Percentiles rank a stretch among this genome's conserved stretches.
Evolutionary conservation across 306 rosid genomes (phyloP).

Genomic region (Citrullus amarus): DNA sequence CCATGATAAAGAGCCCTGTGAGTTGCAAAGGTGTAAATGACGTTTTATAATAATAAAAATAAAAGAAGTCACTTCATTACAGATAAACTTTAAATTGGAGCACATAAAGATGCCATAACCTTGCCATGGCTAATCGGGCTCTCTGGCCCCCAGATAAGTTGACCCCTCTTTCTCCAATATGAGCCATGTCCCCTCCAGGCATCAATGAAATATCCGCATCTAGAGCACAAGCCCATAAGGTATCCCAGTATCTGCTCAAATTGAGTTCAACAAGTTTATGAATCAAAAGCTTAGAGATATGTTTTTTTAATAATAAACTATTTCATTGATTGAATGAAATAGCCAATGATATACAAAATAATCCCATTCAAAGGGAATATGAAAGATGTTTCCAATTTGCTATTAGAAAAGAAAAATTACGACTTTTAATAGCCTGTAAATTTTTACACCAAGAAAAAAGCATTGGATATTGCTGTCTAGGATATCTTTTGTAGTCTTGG

Average conservation of each 20-base stretch:
- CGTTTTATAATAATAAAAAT: constrained; percentile 4
- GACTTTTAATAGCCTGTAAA: no score
- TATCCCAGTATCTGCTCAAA: constrained; percentile 56
- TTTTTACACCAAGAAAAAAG: no score
- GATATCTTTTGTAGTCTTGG: no score
- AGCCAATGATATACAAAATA: no score
- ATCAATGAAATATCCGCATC: constrained; percentile 76
- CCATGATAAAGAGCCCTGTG: constrained; percentile 79
- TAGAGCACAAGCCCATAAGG: constrained; percentile 63
- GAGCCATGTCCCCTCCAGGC: constrained; percentile 91
- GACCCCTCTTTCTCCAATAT: constrained; percentile 78
- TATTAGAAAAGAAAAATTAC: no score
- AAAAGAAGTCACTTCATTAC: background rate
- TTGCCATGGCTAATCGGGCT: constrained; percentile 94
- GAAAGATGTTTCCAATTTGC: no score
- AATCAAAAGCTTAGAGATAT: background rate
- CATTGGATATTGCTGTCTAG: no score
- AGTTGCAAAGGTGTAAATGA: constrained; percentile 14
- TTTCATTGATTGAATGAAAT: no score
- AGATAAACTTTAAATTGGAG: background rate
- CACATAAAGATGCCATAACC: constrained; percentile 29
- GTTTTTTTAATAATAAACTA: no score
- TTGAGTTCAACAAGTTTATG: constrained; percentile 2
- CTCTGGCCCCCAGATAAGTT: constrained; percentile 96
- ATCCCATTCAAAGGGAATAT: no score